Evolutionary conservation across 2,329 filamentous ascomycete genomes (phyloP), one percentile per base, ranked within the genome.

Genomic region (Talaromyces piceae): DNA sequence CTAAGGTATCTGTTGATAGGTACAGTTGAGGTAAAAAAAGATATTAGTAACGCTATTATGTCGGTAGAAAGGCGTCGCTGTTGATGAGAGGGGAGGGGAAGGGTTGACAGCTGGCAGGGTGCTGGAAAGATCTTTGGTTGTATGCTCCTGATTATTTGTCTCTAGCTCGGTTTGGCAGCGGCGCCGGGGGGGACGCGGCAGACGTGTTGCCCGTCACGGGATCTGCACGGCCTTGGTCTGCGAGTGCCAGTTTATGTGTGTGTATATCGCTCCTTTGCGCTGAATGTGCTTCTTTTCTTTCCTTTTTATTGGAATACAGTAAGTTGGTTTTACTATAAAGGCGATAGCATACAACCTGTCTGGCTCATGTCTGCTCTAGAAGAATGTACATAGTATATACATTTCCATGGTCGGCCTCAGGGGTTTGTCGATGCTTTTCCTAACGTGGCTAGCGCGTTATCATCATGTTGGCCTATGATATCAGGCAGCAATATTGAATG

Each of bases 191-290:
- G 57, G 57, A 61, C 59, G 58, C 59, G 58, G 58, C 55, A 54
- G 50, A 51, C 59, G 57, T 61, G 58, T 59, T 53, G 44, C 49
- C 46, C 43, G 50, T 56, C 54, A 56, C 54, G 54, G 52, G 50
- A 52, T 47, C 43, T 26, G n/a, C 39, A 43, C 39, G 22, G 22
- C 20, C 16, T 45, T 27, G 48, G 22, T 9, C 43, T 16, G 11
- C 11, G 2, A 28, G 26, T 28, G 6, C 26, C 11, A 28, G 26
- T 28, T 28, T n/a, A n/a, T n/a, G n/a, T n/a, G n/a, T n/a, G n/a
- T n/a, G n/a, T n/a, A n/a, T n/a, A n/a, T n/a, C n/a, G n/a, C n/a
- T n/a, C n/a, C n/a, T n/a, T n/a, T n/a, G n/a, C n/a, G n/a, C n/a
- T n/a, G n/a, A n/a, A n/a, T n/a, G n/a, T n/a, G n/a, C n/a, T n/a